A percentile compares a stretch with the other conserved stretches of the same genome.
These are phyloP conservation scores for Fusarium annulatum DNA, from an alignment of 2,329 filamentous ascomycete genomes.

Conservation along the genomic window DNA sequence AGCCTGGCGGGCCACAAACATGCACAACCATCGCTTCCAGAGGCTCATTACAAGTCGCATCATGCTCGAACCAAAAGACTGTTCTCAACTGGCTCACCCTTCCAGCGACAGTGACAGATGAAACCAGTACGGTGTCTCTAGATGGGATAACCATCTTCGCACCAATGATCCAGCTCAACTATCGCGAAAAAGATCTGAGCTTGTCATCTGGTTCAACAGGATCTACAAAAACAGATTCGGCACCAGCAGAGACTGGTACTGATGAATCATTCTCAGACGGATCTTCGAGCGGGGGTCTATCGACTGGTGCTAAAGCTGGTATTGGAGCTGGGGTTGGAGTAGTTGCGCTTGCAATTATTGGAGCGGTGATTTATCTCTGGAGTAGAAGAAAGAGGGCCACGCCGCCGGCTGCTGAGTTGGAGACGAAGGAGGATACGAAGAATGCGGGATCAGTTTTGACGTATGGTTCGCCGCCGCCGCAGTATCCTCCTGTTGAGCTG, in stretches of 20 bases:
- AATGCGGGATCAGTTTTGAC: background rate
- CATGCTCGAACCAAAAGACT: background rate
- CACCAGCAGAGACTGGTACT: background rate
- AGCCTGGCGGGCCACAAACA: background rate
- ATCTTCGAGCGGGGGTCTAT: background rate
- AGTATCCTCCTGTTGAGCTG: background rate
- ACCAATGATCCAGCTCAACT: slow-evolving; percentile 10
- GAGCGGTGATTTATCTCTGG: background rate
- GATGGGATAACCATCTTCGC: background rate
- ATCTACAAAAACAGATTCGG: background rate
- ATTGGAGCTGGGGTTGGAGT: background rate
- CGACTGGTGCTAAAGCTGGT: background rate
- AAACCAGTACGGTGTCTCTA: background rate
- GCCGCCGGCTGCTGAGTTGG: background rate
- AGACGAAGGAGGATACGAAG: background rate
- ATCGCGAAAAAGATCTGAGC: background rate
- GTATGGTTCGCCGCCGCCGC: fast-evolving
- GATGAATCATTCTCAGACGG: background rate
- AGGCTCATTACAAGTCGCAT: background rate
- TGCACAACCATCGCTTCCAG: background rate
- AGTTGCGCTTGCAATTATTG: background rate
- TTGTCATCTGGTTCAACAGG: background rate
- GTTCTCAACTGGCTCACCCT: background rate
- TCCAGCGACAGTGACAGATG: background rate
- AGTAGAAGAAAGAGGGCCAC: background rate